Conservation (phyloP, 2,329 filamentous ascomycete genomes). For the Pestalotiopsis fici region DNA sequence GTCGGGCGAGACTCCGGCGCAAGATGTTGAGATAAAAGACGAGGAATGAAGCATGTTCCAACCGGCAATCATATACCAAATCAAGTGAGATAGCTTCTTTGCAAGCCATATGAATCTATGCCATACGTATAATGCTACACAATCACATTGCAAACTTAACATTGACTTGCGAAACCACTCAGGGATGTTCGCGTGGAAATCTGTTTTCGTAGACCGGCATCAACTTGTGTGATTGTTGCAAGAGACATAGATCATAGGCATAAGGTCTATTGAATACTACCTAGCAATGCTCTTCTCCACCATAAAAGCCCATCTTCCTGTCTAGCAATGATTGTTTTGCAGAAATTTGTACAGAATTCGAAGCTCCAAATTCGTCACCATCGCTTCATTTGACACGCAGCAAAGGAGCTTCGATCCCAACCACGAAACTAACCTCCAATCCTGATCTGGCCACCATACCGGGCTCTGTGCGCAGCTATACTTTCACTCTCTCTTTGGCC, state of each 20-base stretch:
- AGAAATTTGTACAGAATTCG: no score
- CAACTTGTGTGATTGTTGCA: not conserved
- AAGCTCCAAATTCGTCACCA: not conserved
- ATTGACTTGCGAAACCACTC: not conserved
- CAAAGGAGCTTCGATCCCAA: not conserved
- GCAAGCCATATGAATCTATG: not conserved
- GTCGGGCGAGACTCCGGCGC: not conserved
- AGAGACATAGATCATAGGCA: not conserved
- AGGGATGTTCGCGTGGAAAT: not conserved
- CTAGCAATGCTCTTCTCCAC: not conserved
- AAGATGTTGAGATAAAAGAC: not conserved
- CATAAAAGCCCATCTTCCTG: not conserved
- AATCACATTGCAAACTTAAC: not conserved
- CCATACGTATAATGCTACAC: not conserved
- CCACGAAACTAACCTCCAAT: not conserved
- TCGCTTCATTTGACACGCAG: not conserved
- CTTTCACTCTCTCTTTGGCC: constrained; percentile 9
- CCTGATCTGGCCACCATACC: not conserved
- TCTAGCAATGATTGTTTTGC: not conserved
- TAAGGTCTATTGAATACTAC: not conserved
- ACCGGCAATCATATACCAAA: not conserved
- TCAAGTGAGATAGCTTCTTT: not conserved
- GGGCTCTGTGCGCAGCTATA: constrained; percentile 18
- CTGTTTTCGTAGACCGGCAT: not conserved
- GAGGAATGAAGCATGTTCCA: not conserved